These are phyloP conservation scores for Cephalotrichum gorgonifer DNA, from an alignment of 2,329 filamentous ascomycete species.

Conservation along the genomic window DNA sequence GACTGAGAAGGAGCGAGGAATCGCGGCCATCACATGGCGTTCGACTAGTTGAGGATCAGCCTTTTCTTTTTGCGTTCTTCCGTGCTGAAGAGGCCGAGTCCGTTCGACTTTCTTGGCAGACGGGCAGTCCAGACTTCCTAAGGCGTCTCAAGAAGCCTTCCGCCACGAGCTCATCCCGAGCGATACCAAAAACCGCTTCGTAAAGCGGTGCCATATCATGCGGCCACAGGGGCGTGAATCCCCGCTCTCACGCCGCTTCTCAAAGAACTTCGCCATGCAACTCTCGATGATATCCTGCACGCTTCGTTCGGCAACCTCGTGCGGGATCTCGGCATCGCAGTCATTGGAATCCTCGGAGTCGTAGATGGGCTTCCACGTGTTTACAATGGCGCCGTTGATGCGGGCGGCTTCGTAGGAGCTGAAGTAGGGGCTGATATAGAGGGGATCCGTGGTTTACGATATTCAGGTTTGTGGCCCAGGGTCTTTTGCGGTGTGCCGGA, in stretches of 20 bases:
- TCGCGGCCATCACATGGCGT: too few species aligned
- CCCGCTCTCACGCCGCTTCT: neutral
- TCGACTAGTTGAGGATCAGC: too few species aligned
- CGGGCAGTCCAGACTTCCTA: neutral
- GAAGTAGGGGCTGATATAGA: neutral
- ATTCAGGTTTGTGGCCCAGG: neutral
- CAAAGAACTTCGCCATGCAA: neutral
- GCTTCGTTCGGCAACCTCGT: neutral
- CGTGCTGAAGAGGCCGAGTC: too few species aligned
- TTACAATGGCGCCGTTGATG: neutral
- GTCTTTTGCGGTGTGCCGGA: neutral
- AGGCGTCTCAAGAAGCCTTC: neutral
- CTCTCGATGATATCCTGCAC: neutral
- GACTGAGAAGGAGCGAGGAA: too few species aligned
- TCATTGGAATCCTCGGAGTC: neutral
- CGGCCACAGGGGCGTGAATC: neutral
- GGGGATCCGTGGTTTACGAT: neutral
- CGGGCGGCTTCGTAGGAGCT: neutral
- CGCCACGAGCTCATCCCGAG: neutral
- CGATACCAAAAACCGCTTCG: neutral
- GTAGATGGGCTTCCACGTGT: neutral
- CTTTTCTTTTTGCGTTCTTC: too few species aligned
- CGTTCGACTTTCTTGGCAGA: too few species aligned
- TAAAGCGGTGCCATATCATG: neutral
- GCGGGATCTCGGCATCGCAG: neutral